Percentiles rank a stretch among this genome's conserved stretches.
Conservation (phyloP, 2,329 filamentous ascomycete genomes). For the Pyrenophora seminiperda region DNA sequence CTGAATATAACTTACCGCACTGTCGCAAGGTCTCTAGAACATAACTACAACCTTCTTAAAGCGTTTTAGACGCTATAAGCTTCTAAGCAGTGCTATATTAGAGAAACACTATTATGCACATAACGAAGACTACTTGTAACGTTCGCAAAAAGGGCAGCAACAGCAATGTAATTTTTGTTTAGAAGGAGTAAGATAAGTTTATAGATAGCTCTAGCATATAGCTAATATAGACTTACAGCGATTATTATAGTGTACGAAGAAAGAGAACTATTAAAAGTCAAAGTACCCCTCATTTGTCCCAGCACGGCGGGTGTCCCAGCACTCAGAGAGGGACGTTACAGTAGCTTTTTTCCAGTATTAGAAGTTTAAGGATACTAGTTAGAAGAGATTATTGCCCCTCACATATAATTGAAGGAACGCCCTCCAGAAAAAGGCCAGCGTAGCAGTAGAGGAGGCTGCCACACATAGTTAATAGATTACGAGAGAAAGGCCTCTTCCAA, state of each 20-base stretch:
- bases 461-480: background rate
- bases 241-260: background rate
- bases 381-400: background rate
- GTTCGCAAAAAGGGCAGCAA: constrained; percentile 10
- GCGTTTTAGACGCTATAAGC: background rate
- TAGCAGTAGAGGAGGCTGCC: too few relatives aligned
- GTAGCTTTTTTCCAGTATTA: background rate
- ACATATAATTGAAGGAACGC: too few relatives aligned
- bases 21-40: background rate
- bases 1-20: background rate
- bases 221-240: background rate
- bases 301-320: constrained; percentile 8
- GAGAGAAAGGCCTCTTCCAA: background rate
- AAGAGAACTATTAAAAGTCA: constrained; percentile 4
- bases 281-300: constrained; percentile 9
- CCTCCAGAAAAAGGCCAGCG: too few relatives aligned
- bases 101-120: background rate
- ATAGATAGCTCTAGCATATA: constrained; percentile 1
- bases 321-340: background rate
- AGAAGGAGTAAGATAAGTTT: background rate
- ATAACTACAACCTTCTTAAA: background rate
- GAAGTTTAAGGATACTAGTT: background rate
- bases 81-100: background rate
- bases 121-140: background rate
- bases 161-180: constrained; percentile 6